phyloP scores from a whole-genome alignment of 1,284 basidiomycete genomes.

The Schizophyllum amplum region DNA sequence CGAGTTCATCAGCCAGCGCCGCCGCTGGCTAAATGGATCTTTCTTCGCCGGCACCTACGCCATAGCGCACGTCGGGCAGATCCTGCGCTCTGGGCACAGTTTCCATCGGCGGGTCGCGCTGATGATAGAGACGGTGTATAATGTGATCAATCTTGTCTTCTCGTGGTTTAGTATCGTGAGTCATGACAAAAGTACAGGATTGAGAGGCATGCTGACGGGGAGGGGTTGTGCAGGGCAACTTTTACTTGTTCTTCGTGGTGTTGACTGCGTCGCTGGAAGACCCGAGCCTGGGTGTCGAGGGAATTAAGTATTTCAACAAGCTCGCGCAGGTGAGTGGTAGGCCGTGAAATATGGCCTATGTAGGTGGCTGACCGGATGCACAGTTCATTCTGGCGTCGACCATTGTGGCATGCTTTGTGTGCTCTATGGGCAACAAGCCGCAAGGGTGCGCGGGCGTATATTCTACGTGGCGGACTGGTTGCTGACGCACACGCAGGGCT shows the following conservation, averaged over 20 bases:
- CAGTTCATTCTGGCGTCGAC: slow-evolving; percentile 84
- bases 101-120: slow-evolving; percentile 66
- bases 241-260: slow-evolving; percentile 94
- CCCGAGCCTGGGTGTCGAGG: slow-evolving; percentile 56
- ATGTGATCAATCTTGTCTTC: slow-evolving; percentile 82
- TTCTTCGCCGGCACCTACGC: slow-evolving; percentile 92
- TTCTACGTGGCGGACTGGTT: neutral
- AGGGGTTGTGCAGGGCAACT: slow-evolving; percentile 68
- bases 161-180: slow-evolving; percentile 89
- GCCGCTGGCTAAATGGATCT: slow-evolving; percentile 90
- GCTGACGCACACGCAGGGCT: slow-evolving; percentile 40
- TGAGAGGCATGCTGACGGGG: no score
- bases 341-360: neutral
- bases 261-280: slow-evolving; percentile 86
- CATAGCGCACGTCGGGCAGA: slow-evolving; percentile 78
- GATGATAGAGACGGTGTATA: slow-evolving; percentile 82
- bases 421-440: slow-evolving; percentile 96
- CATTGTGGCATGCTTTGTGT: slow-evolving; percentile 84
- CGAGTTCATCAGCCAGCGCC: slow-evolving; percentile 91
- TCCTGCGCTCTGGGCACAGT: slow-evolving; percentile 82
- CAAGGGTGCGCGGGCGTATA: slow-evolving; percentile 66
- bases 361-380: slow-evolving; percentile 5
- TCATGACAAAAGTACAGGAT: no score
- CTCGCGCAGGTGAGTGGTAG: slow-evolving; percentile 60
- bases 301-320: slow-evolving; percentile 75